Evolutionary conservation across 306 rosid species (phyloP), one percentile per base, ranked within the genome.

Genomic region (Rubus idaeus): DNA sequence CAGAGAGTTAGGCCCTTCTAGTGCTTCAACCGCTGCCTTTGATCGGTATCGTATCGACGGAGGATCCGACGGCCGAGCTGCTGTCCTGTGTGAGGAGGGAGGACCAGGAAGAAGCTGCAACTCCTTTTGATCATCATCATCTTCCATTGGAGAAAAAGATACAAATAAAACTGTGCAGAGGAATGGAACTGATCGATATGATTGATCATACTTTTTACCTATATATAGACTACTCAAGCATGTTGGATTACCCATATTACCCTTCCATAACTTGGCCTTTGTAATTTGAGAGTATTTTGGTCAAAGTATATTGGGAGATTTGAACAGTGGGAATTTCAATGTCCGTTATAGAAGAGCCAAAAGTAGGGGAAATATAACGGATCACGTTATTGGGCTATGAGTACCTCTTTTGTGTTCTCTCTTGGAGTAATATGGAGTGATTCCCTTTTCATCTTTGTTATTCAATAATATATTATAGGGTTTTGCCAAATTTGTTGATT

Each of bases 81-180:
- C 20, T 50, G 60, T 60, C 71, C 70, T 68, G 76, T 56, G 79
- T 41, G 86, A 79, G 11, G 87, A 62, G 8, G 78, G 87, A 10
- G 93, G 85, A 4, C 90, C 75, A 1, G 98, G 98, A 2, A 95
- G 90, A 44, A 95, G 93, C 74, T 95, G 89, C n/a, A 95, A 80
- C 87, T 90, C 98, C 61, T 86, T 90, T 66, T 88, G 90, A 53
- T 86, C 82, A 70, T 86, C 86, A 64, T 85, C 87, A 61, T 86
- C 87, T 85, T 90, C 98, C 97, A 93, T 93, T 70, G 82, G n/a
- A 60, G 58, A 66, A 55, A 40, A 37, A 50, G 39, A 52, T n/a
- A 47, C 26, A 75, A 68, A 71, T 18, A 39, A 39, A 47, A 13
- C 46, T 70, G 14, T 50, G 73, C 40, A 65, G 67, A n/a, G n/a